Evolutionary conservation across 768 basidiomycete genomes (phyloP), one percentile per base, ranked within the genome.

Genomic region (Mycena rosella): DNA sequence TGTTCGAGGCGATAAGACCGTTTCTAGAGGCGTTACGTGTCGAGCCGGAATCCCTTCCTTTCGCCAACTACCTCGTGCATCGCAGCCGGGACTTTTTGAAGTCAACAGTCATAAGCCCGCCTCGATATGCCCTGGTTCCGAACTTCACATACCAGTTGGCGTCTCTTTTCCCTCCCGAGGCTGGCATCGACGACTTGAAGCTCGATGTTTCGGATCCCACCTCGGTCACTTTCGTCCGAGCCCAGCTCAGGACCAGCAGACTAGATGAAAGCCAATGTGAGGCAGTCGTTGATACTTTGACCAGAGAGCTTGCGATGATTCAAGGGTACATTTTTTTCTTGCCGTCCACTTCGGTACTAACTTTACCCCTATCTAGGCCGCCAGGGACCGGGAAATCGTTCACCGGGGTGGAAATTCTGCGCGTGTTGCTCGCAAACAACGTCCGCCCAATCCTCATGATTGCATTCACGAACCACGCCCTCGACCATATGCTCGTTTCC

Each of bases 351-450:
- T 59, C 7, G 2, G 24, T 53, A 34, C 49, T 62, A 15, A 60
- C 27, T 49, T 32, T 47, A n/a, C n/a, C n/a, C n/a, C n/a, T n/a
- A 29, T 40, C 5, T 63, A 91, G 91, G 49, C 92, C 92, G 27
- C 93, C 92, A 1, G 93, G 92, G 1, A 93, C 92, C 0, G 93
- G 92, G 68, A 93, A 93, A 89, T 89, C 86, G 27, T 92, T 83
- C 70, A 91, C 89, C 4, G 91, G 89, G 1, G 84, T 89, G 6
- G 90, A 94, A 74, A 81, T 94, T 18, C 74, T 94, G 11, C 87
- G 90, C 0, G 86, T 92, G 7, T 79, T 94, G n/a, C 75, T 91
- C 6, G 75, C 79, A 1, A 88, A 86, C 72, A 67, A 81, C 14
- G 76, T 89, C 56, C 77, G 80, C 2, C 91, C 87, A 0, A 88